Evolutionary conservation across 1,284 basidiomycete species (phyloP).

Genomic region (Cystobasidium slooffiae): DNA sequence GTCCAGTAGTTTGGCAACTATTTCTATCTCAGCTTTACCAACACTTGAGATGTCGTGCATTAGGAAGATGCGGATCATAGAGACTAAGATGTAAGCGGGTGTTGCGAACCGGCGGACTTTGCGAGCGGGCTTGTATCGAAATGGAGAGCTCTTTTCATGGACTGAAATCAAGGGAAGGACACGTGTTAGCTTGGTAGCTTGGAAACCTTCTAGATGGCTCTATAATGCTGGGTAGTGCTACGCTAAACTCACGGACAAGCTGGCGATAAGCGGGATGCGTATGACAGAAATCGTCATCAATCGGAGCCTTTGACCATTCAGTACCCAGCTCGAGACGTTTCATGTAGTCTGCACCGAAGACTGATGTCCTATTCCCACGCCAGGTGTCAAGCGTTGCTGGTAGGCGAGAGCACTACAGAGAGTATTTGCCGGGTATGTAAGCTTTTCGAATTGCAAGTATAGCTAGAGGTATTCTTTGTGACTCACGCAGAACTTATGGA

Average conservation of each 20-base stretch:
- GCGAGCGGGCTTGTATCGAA: background rate
- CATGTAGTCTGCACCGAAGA: background rate
- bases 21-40: background rate
- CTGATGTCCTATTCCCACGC: background rate
- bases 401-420: background rate
- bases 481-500: background rate
- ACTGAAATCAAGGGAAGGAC: background rate
- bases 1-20: background rate
- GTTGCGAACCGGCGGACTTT: background rate
- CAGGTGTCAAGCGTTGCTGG: background rate
- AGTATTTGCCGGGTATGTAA: background rate
- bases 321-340: background rate
- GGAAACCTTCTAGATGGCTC: background rate
- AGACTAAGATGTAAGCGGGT: background rate
- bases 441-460: background rate
- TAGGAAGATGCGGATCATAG: background rate
- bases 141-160: background rate
- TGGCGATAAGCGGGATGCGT: background rate
- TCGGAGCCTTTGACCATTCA: background rate
- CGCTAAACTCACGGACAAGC: background rate
- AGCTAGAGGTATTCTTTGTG: background rate
- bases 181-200: background rate
- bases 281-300: background rate
- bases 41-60: background rate
- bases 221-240: background rate